Conservation (phyloP, 768 basidiomycete species). For the Termitomyces sp. region DNA sequence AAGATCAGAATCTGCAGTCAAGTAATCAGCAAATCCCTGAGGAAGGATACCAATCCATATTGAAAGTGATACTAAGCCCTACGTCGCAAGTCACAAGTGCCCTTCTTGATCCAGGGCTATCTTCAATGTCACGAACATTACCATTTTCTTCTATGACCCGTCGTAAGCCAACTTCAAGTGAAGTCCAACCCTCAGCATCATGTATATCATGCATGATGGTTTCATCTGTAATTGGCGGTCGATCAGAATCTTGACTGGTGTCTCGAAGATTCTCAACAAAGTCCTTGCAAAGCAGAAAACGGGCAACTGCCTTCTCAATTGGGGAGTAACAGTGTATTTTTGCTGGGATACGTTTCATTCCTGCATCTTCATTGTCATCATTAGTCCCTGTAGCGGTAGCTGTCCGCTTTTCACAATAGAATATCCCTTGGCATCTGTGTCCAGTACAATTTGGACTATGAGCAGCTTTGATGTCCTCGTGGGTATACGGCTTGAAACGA, state of each 20-base stretch:
- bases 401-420: not conserved
- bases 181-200: not conserved
- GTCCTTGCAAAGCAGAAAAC: not conserved
- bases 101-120: not conserved
- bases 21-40: no score
- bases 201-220: not conserved
- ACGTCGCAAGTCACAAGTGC: not conserved
- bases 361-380: not conserved
- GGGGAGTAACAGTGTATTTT: not conserved
- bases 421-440: not conserved
- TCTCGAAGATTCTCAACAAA: not conserved
- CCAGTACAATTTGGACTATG: not conserved
- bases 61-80: not conserved
- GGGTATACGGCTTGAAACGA: not conserved
- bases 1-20: no score
- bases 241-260: not conserved
- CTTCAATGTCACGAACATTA: not conserved
- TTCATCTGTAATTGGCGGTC: not conserved
- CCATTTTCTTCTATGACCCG: not conserved
- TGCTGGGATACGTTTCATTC: not conserved
- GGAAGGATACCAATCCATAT: not conserved
- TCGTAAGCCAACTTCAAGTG: not conserved
- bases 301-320: not conserved
- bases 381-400: no score
- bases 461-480: not conserved